Evolutionary conservation across 352 stramenopile genomes (phyloP).

Genomic region (Phytophthora uliginosa): DNA sequence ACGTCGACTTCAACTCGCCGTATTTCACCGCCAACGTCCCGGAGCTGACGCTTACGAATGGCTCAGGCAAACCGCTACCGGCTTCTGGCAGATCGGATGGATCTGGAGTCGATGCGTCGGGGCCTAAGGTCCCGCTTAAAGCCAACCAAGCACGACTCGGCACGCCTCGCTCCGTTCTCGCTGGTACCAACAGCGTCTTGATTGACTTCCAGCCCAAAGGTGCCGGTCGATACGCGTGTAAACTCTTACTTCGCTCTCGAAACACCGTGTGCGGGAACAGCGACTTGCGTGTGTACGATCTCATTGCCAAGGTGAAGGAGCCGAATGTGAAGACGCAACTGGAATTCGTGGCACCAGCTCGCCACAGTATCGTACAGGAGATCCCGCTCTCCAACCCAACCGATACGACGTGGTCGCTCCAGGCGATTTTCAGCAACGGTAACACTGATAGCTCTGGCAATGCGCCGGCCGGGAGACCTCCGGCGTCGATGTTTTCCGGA

Average conservation of each 20-base stretch:
- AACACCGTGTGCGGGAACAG: slow-evolving; percentile 70
- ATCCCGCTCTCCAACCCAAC: slow-evolving; percentile 93
- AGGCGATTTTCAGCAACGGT: slow-evolving; percentile 59
- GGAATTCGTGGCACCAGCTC: slow-evolving; percentile 90
- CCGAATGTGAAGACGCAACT: slow-evolving; percentile 88
- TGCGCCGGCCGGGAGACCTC: slow-evolving; percentile 17
- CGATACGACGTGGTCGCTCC: slow-evolving; percentile 86
- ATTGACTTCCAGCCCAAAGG: slow-evolving; percentile 84
- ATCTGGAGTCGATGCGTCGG: slow-evolving; percentile 11
- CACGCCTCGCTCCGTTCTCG: slow-evolving; percentile 50
- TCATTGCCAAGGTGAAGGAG: slow-evolving; percentile 89
- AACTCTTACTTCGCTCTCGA: slow-evolving; percentile 69
- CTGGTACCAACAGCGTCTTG: slow-evolving; percentile 59
- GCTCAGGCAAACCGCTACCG: slow-evolving; percentile 16
- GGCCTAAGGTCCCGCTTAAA: slow-evolving; percentile 39
- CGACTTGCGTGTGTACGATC: slow-evolving; percentile 88
- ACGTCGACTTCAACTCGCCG: slow-evolving; percentile 89
- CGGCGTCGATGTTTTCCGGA: slow-evolving; percentile 72
- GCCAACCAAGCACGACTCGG: slow-evolving; percentile 62
- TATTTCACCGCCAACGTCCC: slow-evolving; percentile 80
- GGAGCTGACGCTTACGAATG: slow-evolving; percentile 51
- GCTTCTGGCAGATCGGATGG: slow-evolving; percentile 27
- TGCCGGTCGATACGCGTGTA: slow-evolving; percentile 76
- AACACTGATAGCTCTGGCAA: slow-evolving; percentile 21
- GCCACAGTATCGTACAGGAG: slow-evolving; percentile 91